Evolutionary conservation across 2,329 filamentous ascomycete genomes (phyloP).

Genomic region (Stenocarpella maydis): DNA sequence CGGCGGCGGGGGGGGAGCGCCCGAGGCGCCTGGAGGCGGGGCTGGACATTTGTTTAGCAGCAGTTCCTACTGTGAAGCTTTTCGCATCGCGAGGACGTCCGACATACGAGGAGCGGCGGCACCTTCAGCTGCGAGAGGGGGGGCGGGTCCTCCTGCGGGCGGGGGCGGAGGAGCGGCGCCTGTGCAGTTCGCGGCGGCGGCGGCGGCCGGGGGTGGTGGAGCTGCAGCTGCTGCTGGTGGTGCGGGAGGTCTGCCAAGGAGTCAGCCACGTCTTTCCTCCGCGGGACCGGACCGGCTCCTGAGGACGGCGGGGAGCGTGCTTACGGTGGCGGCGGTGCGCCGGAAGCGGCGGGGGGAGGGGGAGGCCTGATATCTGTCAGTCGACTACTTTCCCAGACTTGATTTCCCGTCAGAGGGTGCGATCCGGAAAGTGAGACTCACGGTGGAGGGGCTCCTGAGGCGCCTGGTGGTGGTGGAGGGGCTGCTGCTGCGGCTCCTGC

Average conservation of each 20-base stretch:
- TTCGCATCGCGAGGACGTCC: background rate
- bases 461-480: constrained; percentile 1
- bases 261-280: background rate
- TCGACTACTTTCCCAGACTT: background rate
- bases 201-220: background rate
- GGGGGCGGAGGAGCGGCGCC: background rate
- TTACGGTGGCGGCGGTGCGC: background rate
- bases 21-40: background rate
- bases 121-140: background rate
- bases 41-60: too few species aligned
- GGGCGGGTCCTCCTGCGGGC: background rate
- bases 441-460: constrained; percentile 7
- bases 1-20: background rate
- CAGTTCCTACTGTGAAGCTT: background rate
- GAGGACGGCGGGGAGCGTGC: background rate
- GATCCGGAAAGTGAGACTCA: background rate
- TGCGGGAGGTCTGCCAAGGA: background rate
- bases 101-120: background rate
- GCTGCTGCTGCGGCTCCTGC: background rate
- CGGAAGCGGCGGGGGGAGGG: background rate
- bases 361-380: background rate
- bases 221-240: background rate
- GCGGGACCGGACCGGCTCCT: background rate
- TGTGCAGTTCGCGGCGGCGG: constrained; percentile 2
- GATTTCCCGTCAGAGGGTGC: background rate